Evolutionary conservation across 768 basidiomycete species (phyloP).

Genomic region (Kwoniella europaea): DNA sequence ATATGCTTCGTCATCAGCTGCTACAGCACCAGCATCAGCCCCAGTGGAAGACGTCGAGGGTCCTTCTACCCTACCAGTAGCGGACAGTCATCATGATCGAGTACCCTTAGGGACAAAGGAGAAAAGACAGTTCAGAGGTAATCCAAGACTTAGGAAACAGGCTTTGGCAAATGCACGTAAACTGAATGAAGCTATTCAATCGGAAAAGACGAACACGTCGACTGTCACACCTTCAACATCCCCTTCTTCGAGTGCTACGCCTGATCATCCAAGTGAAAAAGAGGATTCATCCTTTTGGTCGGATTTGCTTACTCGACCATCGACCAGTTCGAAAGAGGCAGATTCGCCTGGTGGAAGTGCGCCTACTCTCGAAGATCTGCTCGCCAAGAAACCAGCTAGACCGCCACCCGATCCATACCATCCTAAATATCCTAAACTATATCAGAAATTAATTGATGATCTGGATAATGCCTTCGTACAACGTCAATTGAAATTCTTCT

Average conservation of each 20-base stretch:
- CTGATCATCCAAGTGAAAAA: neutral
- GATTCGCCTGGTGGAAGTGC: neutral
- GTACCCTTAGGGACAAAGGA: neutral
- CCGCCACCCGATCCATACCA: slow-evolving; percentile 24
- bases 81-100: too few species aligned
- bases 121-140: neutral
- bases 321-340: neutral
- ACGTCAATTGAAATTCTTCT: slow-evolving; percentile 14
- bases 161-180: slow-evolving; percentile 15
- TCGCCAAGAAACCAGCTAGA: slow-evolving; percentile 10
- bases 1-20: slow-evolving; percentile 1
- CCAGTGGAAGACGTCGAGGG: neutral
- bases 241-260: neutral
- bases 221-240: neutral
- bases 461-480: slow-evolving; percentile 22
- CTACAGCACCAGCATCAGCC: neutral
- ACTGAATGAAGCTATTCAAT: slow-evolving; percentile 15
- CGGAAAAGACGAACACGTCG: neutral
- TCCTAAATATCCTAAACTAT: slow-evolving; percentile 7
- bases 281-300: slow-evolving; percentile 13
- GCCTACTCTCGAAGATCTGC: slow-evolving; percentile 17
- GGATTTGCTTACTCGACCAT: slow-evolving; percentile 11
- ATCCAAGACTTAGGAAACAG: slow-evolving; percentile 15
- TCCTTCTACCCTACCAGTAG: neutral
- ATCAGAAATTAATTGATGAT: slow-evolving; percentile 8